Evolutionary conservation across 768 basidiomycete genomes (phyloP), one percentile per base, ranked within the genome.

Genomic region (Crassisporium funariophilum): DNA sequence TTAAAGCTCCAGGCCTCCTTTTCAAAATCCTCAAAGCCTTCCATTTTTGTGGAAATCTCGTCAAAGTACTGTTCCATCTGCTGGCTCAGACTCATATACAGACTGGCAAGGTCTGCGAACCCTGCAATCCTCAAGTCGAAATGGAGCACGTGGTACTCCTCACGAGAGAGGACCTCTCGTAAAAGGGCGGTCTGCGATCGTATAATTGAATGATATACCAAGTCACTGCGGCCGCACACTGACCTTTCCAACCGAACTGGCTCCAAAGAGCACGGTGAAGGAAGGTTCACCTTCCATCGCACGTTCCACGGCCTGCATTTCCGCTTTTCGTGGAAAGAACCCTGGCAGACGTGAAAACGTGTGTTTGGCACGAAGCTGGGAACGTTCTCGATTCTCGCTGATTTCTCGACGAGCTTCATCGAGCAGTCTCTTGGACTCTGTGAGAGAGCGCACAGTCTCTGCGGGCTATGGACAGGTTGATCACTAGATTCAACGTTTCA

Each of bases 1-100:
- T 87, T 92, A 77, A 92, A 92, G 23, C 78, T 76, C 79, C 79
- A 86, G 0, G 81, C 81, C 52, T 89, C 88, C 60, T 72, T 86
- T 65, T 84, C 81, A 51, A 91, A 91, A 15, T 77, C 82, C 19
- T 84, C 78, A 49, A 83, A 85, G 0, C 90, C 89, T 15, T 76
- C 74, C 60, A 78, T 69, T 38, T 68, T 68, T 11, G 69, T 72
- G 1, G 83, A 76, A 13, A 92, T 75, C 36, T 74, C 75, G 55
- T 83, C 82, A 49, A 91, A 92, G 59, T 84, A 92, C 23, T 79
- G 78, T 54, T 91, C 87, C 82, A 91, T 88, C 61, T 90, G 88
- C 34, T 81, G 78, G 53, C 85, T 86, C 8, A 93, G 73, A 44
- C 87, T 85, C 62, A 72, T 76, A 58, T 92, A 91, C 24, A 92